phyloP scores from a whole-genome alignment of 2,329 filamentous ascomycete species.

The Aspergillus bombycis region DNA sequence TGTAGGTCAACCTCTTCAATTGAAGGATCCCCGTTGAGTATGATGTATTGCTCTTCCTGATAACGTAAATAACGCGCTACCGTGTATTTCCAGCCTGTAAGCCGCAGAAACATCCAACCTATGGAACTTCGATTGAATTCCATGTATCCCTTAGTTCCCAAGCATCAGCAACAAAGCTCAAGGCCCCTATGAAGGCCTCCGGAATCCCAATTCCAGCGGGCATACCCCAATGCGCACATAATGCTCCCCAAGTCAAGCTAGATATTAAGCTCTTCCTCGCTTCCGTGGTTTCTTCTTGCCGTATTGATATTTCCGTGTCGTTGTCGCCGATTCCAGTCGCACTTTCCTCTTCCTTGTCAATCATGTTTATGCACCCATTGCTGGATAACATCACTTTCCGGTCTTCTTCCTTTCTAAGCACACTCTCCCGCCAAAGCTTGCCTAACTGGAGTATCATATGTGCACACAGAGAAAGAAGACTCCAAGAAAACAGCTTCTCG shows the following conservation, averaged over 20 bases:
- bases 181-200: not conserved
- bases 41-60: not conserved
- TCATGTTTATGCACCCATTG: not conserved
- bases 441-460: not conserved
- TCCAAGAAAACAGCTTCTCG: not conserved
- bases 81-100: not conserved
- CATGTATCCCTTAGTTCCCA: not conserved
- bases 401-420: not conserved
- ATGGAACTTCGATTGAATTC: not conserved
- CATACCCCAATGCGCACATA: not conserved
- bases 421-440: not conserved
- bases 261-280: not conserved
- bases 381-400: not conserved
- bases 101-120: not conserved
- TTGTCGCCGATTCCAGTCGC: not conserved
- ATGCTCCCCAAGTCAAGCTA: not conserved
- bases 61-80: not conserved
- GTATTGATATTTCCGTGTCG: not conserved
- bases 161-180: not conserved
- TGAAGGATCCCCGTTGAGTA: not conserved
- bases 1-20: too few relatives aligned
- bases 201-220: not conserved
- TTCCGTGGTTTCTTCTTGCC: not conserved
- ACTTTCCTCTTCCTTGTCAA: not conserved
- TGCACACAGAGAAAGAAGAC: not conserved